phyloP scores from a whole-genome alignment of 192 early-diverging fungal genomes.

The Phycomyces blakesleeanus region DNA sequence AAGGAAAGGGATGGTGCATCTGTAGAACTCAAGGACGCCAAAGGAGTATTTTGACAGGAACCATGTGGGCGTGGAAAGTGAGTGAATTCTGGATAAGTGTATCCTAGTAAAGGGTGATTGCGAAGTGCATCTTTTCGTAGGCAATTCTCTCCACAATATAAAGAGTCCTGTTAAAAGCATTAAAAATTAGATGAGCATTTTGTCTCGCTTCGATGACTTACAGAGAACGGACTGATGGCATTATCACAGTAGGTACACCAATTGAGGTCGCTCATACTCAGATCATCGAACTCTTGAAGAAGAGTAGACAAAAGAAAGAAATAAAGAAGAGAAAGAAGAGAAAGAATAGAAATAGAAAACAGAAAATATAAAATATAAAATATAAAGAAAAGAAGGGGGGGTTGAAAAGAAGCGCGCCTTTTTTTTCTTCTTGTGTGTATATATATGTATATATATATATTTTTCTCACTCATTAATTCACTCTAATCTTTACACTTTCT shows the following conservation, averaged over 20 bases:
- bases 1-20: not conserved
- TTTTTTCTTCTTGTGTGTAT: too few species aligned
- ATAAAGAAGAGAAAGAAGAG: not conserved
- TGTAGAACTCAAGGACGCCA: not conserved
- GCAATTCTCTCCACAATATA: slow-evolving; percentile 12
- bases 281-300: slow-evolving; percentile 6
- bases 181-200: not conserved
- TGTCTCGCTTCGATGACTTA: too few species aligned
- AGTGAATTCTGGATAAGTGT: slow-evolving; percentile 3
- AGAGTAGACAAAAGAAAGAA: not conserved
- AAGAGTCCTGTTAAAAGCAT: not conserved
- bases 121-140: slow-evolving; percentile 4
- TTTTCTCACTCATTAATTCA: too few species aligned
- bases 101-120: not conserved
- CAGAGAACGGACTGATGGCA: slow-evolving; percentile 28
- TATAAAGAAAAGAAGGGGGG: not conserved
- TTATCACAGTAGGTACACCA: slow-evolving; percentile 35
- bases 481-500: too few species aligned
- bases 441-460: too few species aligned
- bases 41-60: not conserved
- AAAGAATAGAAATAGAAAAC: not conserved
- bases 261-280: slow-evolving; percentile 27
- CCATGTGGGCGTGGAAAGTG: slow-evolving; percentile 1
- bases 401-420: too few species aligned
- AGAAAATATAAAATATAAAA: not conserved